A percentile compares a stretch with the other conserved stretches of the same genome.
phyloP scores from a whole-genome alignment of 164 flowering plant genomes.

The Amborella trichopoda region DNA sequence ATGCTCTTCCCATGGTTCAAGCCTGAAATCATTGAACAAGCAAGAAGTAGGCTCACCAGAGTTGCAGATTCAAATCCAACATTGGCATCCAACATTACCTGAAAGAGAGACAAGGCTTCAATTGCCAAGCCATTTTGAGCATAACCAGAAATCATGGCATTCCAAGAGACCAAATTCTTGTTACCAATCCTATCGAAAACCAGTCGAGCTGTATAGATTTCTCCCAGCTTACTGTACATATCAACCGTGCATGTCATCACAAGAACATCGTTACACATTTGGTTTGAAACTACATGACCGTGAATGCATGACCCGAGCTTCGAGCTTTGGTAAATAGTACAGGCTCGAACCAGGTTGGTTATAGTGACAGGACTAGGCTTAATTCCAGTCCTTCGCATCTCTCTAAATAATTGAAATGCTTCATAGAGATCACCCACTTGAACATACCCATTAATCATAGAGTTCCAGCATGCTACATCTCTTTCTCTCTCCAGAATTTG shows the following conservation, averaged over 20 bases:
- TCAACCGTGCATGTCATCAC: constrained; percentile 26
- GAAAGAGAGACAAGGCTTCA: constrained; percentile 21
- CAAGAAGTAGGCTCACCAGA: constrained; percentile 25
- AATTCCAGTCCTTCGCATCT: constrained; percentile 17
- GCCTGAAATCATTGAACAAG: constrained; percentile 19
- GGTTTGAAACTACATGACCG: constrained; percentile 16
- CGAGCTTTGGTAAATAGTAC: constrained; percentile 9
- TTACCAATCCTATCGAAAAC: constrained; percentile 20
- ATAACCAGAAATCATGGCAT: constrained; percentile 31
- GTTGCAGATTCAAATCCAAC: constrained; percentile 23
- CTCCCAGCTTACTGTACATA: constrained; percentile 27
- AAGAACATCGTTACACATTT: constrained; percentile 21
- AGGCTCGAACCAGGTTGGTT: constrained; percentile 22
- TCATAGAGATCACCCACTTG: constrained; percentile 8
- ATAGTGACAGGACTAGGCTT: constrained; percentile 28
- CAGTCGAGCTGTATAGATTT: constrained; percentile 12
- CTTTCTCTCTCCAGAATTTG: constrained; percentile 10
- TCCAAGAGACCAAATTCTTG: constrained; percentile 35
- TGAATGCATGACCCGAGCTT: constrained; percentile 26
- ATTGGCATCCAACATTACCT: constrained; percentile 9
- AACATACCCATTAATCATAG: constrained; percentile 30
- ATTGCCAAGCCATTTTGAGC: constrained; percentile 22
- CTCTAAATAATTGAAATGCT: constrained; percentile 18
- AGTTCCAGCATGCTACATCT: constrained; percentile 46
- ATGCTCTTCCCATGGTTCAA: constrained; percentile 24